These are phyloP conservation scores for Schoenoplectus triqueter DNA, from an alignment of 202 grass and related monocot species.

Conservation along the genomic window DNA sequence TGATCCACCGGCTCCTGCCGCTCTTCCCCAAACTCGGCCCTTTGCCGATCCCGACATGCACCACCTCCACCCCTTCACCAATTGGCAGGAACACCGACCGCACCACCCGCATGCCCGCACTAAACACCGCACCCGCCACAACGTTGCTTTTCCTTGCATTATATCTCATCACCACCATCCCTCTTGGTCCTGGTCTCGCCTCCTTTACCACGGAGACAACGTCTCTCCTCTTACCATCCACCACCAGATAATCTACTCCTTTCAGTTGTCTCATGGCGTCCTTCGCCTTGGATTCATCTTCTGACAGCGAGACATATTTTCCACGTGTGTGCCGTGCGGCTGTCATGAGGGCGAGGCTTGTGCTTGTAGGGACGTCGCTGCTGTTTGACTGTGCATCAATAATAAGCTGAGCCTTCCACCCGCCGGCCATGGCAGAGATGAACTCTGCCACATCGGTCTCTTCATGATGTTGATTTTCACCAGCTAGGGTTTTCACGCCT, in stretches of 20 bases:
- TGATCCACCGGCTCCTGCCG: conserved; percentile 54
- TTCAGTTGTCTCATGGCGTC: conserved; percentile 51
- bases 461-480: neutral
- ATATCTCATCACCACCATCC: conserved; percentile 77
- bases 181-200: conserved; percentile 55
- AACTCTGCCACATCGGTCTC: conserved; percentile 61
- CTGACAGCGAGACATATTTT: conserved; percentile 49
- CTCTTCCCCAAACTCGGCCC: conserved; percentile 54
- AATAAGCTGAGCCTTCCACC: conserved; percentile 71
- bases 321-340: conserved; percentile 49
- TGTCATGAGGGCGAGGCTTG: conserved; percentile 45
- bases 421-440: conserved; percentile 64
- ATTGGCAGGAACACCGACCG: conserved; percentile 61
- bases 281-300: conserved; percentile 36
- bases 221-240: conserved; percentile 57
- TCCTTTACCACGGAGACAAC: conserved; percentile 47
- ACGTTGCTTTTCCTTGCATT: conserved; percentile 25
- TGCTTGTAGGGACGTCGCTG: conserved; percentile 34
- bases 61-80: conserved; percentile 70
- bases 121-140: conserved; percentile 41
- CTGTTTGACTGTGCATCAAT: conserved; percentile 51
- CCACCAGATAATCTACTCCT: conserved; percentile 69
- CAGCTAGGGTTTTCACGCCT: conserved; percentile 54
- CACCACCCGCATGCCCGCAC: conserved; percentile 58
- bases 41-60: conserved; percentile 75